Percentiles rank a stretch among this genome's conserved stretches.
Evolutionary conservation across 164 flowering plant species (phyloP).

Genomic region (Brasenia schreberi): DNA sequence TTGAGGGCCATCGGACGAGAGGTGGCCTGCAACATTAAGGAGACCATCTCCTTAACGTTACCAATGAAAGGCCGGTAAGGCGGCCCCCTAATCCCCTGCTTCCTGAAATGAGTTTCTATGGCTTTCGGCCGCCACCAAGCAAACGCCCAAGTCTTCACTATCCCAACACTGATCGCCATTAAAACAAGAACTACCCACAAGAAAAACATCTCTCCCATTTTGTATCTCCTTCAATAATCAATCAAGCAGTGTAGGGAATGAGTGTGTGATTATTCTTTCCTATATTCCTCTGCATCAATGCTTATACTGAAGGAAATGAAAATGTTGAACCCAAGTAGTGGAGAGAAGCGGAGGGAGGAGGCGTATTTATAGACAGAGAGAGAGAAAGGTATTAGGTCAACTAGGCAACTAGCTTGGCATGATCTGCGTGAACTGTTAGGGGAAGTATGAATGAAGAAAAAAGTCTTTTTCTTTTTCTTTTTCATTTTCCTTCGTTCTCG

Average conservation of each 20-base stretch:
- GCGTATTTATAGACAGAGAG: conserved; percentile 7
- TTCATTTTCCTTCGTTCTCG: too few relatives aligned
- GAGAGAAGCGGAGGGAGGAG: conserved; percentile 13
- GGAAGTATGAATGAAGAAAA: too few relatives aligned
- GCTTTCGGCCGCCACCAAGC: conserved; percentile 89
- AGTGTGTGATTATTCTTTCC: not conserved
- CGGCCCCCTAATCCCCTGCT: conserved; percentile 91
- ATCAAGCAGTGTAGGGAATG: not conserved
- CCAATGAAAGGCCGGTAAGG: conserved; percentile 89
- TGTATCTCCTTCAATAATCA: not conserved
- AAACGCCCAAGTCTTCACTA: conserved; percentile 23
- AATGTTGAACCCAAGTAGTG: not conserved
- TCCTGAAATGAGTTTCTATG: conserved; percentile 66
- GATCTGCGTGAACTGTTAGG: not conserved
- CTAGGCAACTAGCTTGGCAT: conserved; percentile 5
- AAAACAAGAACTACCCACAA: conserved; percentile 16
- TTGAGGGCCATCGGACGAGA: conserved; percentile 77
- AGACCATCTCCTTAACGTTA: conserved; percentile 69
- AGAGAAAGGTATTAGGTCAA: conserved; percentile 20
- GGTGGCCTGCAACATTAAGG: conserved; percentile 63
- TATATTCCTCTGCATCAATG: not conserved
- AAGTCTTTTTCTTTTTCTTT: too few relatives aligned
- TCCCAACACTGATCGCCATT: not conserved
- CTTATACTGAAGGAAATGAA: conserved; percentile 3
- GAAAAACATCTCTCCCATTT: not conserved